These are phyloP conservation scores for Nadsonia fulvescens DNA, from an alignment of 805 yeast species.

Conservation along the genomic window DNA sequence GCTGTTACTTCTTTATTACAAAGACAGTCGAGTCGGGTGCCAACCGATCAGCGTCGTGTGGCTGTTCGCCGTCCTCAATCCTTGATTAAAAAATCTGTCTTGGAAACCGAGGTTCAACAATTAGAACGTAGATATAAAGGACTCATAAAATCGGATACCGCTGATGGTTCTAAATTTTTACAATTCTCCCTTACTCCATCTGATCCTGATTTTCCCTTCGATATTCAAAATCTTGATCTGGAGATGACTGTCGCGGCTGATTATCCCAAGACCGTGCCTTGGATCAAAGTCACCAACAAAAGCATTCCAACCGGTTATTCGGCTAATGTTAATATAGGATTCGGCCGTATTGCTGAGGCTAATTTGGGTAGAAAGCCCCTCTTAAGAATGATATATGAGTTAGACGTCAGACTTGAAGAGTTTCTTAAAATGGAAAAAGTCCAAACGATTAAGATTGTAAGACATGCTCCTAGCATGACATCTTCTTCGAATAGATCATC, in stretches of 20 bases:
- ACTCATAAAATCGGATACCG: not conserved
- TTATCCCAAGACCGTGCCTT: constrained; percentile 36
- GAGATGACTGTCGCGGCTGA: constrained; percentile 34
- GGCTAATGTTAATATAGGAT: constrained; percentile 50
- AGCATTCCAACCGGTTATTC: constrained; percentile 58
- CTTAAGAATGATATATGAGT: constrained; percentile 32
- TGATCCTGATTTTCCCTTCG: constrained; percentile 62
- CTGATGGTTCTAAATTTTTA: constrained; percentile 4
- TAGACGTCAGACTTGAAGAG: constrained; percentile 40
- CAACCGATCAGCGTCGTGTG: no score
- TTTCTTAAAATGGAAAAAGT: constrained; percentile 42
- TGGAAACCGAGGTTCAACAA: not conserved
- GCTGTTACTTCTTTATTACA: no score
- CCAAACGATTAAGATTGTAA: constrained; percentile 44
- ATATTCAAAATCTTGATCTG: constrained; percentile 32
- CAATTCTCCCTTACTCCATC: constrained; percentile 24
- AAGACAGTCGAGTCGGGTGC: no score
- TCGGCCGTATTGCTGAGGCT: constrained; percentile 25
- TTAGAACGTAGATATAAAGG: not conserved
- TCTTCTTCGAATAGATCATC: constrained; percentile 1
- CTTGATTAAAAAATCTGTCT: no score
- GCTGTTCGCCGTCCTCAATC: no score
- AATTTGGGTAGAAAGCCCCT: constrained; percentile 24
- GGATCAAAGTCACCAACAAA: constrained; percentile 38
- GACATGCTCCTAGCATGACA: constrained; percentile 8